A percentile compares a stretch with the other conserved stretches of the same genome.
Conservation (phyloP, 2,329 filamentous ascomycete species). For the Pseudogymnoascus verrucosus region DNA sequence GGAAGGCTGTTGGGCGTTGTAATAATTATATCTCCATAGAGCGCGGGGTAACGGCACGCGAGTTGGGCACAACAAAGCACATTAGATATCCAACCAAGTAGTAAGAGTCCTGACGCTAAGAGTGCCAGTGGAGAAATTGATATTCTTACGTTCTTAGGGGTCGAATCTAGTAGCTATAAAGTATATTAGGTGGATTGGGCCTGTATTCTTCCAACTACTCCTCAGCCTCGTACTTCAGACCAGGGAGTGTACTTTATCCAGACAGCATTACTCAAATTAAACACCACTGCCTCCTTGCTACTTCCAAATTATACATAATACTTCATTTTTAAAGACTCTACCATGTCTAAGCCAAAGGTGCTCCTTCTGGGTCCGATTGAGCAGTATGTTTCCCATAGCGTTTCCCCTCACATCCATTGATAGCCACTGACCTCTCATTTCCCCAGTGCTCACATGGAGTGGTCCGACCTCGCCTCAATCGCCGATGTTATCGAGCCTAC, state of each 20-base stretch:
- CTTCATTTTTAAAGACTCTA: slow-evolving; percentile 7
- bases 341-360: slow-evolving; percentile 44
- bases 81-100: neutral
- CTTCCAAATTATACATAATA: neutral
- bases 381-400: slow-evolving; percentile 43
- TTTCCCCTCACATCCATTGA: neutral
- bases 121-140: neutral
- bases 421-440: slow-evolving; percentile 11
- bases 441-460: slow-evolving; percentile 56
- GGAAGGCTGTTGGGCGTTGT: neutral
- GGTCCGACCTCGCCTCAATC: slow-evolving; percentile 51
- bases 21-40: neutral
- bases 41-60: slow-evolving; percentile 2
- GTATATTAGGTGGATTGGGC: neutral
- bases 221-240: neutral
- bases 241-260: neutral
- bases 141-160: neutral
- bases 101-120: neutral
- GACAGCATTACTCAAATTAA: neutral
- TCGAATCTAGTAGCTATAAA: neutral
- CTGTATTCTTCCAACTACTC: neutral
- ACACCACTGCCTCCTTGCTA: neutral
- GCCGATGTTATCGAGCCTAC: slow-evolving; percentile 58
- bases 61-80: neutral
- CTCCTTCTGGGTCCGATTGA: slow-evolving; percentile 56